Percentiles rank a stretch among this genome's conserved stretches.
phyloP scores from a whole-genome alignment of 108 stramenopile species.

The Skeletonema tropicum region DNA sequence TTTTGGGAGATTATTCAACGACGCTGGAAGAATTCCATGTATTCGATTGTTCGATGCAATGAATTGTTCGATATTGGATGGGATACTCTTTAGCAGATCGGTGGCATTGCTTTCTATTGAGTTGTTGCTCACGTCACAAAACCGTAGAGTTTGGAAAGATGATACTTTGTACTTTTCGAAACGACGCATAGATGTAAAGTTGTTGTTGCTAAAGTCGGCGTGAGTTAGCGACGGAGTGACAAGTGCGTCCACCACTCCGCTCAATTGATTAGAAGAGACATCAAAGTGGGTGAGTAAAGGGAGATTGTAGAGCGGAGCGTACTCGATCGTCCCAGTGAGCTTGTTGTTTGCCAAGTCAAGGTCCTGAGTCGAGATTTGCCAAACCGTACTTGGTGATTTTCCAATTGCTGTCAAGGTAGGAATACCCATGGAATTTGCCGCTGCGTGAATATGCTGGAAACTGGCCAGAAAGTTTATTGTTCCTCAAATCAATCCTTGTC shows the following conservation, averaged over 20 bases:
- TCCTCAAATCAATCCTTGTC: not conserved
- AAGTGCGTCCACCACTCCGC: conserved; percentile 53
- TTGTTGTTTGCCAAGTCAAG: conserved; percentile 28
- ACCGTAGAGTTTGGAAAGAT: conserved; percentile 11
- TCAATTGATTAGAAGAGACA: conserved; percentile 16
- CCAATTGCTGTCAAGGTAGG: too few relatives aligned
- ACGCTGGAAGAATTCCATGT: conserved; percentile 1
- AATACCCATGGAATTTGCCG: too few relatives aligned
- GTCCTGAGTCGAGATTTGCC: conserved; percentile 4
- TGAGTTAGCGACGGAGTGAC: conserved; percentile 55
- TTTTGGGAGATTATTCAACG: not conserved
- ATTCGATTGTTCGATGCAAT: conserved; percentile 16
- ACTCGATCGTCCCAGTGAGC: conserved; percentile 10
- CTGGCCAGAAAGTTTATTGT: not conserved
- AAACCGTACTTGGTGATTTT: too few relatives aligned
- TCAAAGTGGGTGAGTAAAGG: conserved; percentile 41
- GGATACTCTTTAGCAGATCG: conserved; percentile 19
- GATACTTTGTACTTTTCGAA: conserved; percentile 57
- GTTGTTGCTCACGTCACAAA: conserved; percentile 52
- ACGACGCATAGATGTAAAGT: conserved; percentile 37
- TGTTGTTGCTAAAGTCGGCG: conserved; percentile 56
- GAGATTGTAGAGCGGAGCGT: conserved; percentile 52
- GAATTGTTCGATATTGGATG: conserved; percentile 17
- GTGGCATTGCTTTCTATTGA: conserved; percentile 34
- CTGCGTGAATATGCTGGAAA: too few relatives aligned